Evolutionary conservation across 441 rosid genomes (phyloP), one percentile per base, ranked within the genome.

Genomic region (Gossypium davidsonii): DNA sequence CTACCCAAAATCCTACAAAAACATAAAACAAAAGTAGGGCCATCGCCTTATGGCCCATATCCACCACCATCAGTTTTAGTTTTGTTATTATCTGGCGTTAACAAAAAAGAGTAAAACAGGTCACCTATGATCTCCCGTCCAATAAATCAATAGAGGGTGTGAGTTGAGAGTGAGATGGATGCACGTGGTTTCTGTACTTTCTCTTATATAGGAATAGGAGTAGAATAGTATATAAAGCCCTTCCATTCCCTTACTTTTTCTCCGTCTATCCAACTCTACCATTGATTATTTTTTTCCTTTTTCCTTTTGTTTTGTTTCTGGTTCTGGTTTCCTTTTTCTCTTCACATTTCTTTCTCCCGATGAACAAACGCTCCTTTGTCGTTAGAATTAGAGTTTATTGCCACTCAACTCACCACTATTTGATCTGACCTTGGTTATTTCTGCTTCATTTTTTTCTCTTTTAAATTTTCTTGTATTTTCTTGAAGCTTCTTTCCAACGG

Each of bases 401-500:
- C 15, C 67, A 9, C 49, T 18, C 23, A 17, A 63, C 10, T n/a
- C n/a, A 42, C 72, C 10, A 69, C 31, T 52, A 60, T 26, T 21
- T 10, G 44, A 51, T 67, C 39, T 6, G 15, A 2, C 37, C 9
- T 49, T 28, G 55, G 9, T 15, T 67, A 9, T 26, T 14, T 60
- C 39, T 48, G 18, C 57, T 20, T 15, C 57, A 15, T 14, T 21
- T 21, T 48, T 46, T 17, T 2, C 21, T 20, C 2, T 7, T 55
- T 55, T 55, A 18, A 18, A 20, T 21, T 20, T 20, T 20, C 14
- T 65, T 59, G 6, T 61, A 34, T 20, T 9, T 10, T 42, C 11
- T 21, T 69, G 21, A 59, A 57, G 76, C 21, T 81, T 74, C 74
- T 67, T 56, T 11, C 31, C 21, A 14, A 67, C 25, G 62, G 79